phyloP scores from a whole-genome alignment of 176 grass and related monocot genomes.

The Cenchrus purpureus region DNA sequence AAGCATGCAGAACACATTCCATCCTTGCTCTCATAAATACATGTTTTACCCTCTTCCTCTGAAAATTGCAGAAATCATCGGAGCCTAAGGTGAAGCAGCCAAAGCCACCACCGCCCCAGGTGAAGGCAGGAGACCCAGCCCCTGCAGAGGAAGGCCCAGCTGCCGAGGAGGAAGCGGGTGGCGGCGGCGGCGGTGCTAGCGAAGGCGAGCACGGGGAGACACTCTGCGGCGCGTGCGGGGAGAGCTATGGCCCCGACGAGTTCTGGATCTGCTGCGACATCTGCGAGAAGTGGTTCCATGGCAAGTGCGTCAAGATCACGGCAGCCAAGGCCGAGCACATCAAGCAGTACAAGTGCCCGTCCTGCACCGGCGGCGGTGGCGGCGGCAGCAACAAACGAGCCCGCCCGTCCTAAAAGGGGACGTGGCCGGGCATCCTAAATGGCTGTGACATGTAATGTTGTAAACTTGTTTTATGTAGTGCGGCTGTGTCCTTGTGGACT shows the following conservation, averaged over 20 bases:
- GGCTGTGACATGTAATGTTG: too few relatives aligned
- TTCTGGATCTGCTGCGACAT: constrained; percentile 99
- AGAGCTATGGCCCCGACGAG: constrained; percentile 85
- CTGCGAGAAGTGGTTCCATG: constrained; percentile 98
- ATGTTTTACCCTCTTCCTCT: background rate
- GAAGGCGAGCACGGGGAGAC: constrained; percentile 86
- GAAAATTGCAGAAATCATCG: constrained; percentile 49
- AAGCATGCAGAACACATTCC: too few relatives aligned
- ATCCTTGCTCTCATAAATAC: too few relatives aligned
- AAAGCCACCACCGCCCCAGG: constrained; percentile 33
- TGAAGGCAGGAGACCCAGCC: constrained; percentile 49
- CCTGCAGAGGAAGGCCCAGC: constrained; percentile 44
- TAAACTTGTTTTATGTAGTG: too few relatives aligned
- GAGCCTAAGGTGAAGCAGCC: constrained; percentile 55
- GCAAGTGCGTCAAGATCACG: constrained; percentile 95
- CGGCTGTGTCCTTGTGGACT: too few relatives aligned
- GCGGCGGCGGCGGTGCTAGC: constrained; percentile 32
- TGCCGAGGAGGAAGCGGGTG: constrained; percentile 43
- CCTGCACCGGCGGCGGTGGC: constrained; percentile 57
- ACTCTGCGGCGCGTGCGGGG: constrained; percentile 80
- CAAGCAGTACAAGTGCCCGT: constrained; percentile 96
- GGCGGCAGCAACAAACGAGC: constrained; percentile 61
- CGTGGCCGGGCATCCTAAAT: too few relatives aligned
- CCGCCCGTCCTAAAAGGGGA: constrained; percentile 54
- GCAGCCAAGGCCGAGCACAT: constrained; percentile 96